A percentile compares a stretch with the other conserved stretches of the same genome.
These are phyloP conservation scores for Extremus antarcticus DNA, from an alignment of 495 filamentous ascomycete species.

Conservation along the genomic window DNA sequence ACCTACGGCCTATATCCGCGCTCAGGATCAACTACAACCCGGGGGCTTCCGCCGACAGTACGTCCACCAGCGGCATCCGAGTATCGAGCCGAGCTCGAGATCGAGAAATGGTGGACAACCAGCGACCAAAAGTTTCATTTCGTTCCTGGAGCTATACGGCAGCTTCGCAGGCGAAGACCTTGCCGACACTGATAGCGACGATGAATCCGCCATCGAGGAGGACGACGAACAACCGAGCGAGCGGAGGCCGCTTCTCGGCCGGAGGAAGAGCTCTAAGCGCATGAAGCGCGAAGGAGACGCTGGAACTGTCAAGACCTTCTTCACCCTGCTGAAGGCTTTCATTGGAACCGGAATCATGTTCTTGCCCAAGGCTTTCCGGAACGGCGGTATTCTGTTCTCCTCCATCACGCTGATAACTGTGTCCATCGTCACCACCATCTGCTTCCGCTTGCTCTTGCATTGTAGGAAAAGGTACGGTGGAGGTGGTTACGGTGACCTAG, in stretches of 20 bases:
- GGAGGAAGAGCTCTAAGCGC: slow-evolving; percentile 35
- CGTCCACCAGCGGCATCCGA: slow-evolving; percentile 37
- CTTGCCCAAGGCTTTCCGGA: slow-evolving; percentile 55
- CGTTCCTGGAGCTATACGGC: slow-evolving; percentile 60
- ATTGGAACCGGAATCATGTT: slow-evolving; percentile 61
- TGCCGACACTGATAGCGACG: slow-evolving; percentile 38
- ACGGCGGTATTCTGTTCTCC: slow-evolving; percentile 57
- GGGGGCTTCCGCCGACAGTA: slow-evolving; percentile 53
- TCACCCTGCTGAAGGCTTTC: slow-evolving; percentile 56
- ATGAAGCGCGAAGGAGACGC: slow-evolving; percentile 42
- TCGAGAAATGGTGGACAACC: slow-evolving; percentile 37
- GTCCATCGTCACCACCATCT: slow-evolving; percentile 45
- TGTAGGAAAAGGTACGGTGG: slow-evolving; percentile 41
- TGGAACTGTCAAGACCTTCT: slow-evolving; percentile 52
- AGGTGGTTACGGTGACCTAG: slow-evolving; percentile 53
- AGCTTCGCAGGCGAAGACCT: slow-evolving; percentile 64
- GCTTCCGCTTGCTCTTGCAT: slow-evolving; percentile 52
- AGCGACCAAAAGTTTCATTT: slow-evolving; percentile 53
- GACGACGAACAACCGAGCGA: slow-evolving; percentile 32
- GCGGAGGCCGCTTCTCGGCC: slow-evolving; percentile 42
- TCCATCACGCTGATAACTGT: slow-evolving; percentile 46
- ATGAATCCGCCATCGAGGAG: slow-evolving; percentile 40
- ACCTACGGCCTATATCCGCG: slow-evolving; percentile 7
- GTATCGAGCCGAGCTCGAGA: slow-evolving; percentile 21
- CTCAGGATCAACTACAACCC: slow-evolving; percentile 43